These are phyloP conservation scores for Nicotiana otophora DNA, from an alignment of 257 asterid species.

Conservation along the genomic window DNA sequence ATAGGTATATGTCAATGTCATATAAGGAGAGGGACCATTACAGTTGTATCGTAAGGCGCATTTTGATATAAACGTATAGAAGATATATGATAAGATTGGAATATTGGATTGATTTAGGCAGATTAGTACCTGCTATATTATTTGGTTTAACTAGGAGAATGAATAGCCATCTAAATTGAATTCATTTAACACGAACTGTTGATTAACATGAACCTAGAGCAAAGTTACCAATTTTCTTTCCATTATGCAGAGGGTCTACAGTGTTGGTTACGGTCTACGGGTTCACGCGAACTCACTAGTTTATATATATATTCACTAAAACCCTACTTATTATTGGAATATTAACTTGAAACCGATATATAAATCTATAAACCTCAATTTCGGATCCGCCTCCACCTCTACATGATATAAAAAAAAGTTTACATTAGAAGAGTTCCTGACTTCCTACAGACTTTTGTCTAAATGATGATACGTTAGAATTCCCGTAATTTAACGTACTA, in stretches of 20 bases:
- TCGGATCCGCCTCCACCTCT: too few relatives aligned
- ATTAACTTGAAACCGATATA: too few relatives aligned
- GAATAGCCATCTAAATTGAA: not conserved
- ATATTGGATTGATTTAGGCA: not conserved
- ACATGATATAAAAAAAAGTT: too few relatives aligned
- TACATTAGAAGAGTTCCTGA: not conserved
- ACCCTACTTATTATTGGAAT: too few relatives aligned
- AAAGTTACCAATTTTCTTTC: too few relatives aligned
- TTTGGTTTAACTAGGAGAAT: not conserved
- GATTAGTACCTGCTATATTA: not conserved
- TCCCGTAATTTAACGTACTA: not conserved
- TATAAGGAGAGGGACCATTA: not conserved
- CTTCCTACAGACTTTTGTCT: not conserved
- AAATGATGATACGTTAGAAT: not conserved
- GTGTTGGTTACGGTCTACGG: too few relatives aligned
- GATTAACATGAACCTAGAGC: too few relatives aligned
- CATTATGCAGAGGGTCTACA: too few relatives aligned
- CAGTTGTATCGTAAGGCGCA: not conserved
- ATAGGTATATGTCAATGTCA: not conserved
- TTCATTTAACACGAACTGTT: not conserved
- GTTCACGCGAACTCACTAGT: too few relatives aligned
- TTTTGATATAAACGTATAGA: not conserved
- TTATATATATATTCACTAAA: too few relatives aligned
- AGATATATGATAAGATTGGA: not conserved
- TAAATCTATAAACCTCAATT: too few relatives aligned